phyloP scores from a whole-genome alignment of 805 yeast species.

The Saccharomycopsis capsularis region DNA sequence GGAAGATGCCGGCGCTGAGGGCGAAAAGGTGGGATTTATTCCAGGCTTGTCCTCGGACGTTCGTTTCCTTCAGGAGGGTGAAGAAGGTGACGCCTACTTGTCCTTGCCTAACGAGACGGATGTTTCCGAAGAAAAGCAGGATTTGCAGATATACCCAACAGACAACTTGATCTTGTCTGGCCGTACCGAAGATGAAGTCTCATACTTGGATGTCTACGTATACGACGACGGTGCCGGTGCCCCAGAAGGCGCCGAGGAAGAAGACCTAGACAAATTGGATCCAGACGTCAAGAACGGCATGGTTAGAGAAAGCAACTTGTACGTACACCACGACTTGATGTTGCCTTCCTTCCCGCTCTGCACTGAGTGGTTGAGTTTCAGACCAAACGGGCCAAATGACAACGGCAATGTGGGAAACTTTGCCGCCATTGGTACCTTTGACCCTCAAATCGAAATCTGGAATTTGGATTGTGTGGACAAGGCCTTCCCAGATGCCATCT shows the following conservation, averaged over 20 bases:
- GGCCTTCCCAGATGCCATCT: slow-evolving; percentile 87
- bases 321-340: slow-evolving; percentile 96
- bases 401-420: slow-evolving; percentile 57
- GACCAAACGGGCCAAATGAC: slow-evolving; percentile 42
- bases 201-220: slow-evolving; percentile 86
- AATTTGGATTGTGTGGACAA: slow-evolving; percentile 87
- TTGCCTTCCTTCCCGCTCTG: slow-evolving; percentile 95
- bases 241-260: slow-evolving; percentile 58
- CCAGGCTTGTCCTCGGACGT: slow-evolving; percentile 66
- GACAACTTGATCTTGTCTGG: slow-evolving; percentile 88
- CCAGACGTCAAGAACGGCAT: slow-evolving; percentile 42
- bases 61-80: slow-evolving; percentile 42
- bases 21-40: slow-evolving; percentile 56
- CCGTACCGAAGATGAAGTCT: slow-evolving; percentile 92
- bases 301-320: slow-evolving; percentile 66
- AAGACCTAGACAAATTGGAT: slow-evolving; percentile 56
- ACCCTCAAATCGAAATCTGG: slow-evolving; percentile 97
- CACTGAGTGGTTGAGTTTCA: slow-evolving; percentile 87
- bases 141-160: slow-evolving; percentile 78
- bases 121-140: slow-evolving; percentile 67
- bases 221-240: slow-evolving; percentile 92
- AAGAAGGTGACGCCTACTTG: slow-evolving; percentile 52
- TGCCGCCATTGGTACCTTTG: slow-evolving; percentile 96
- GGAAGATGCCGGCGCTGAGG: slow-evolving; percentile 32
- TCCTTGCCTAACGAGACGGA: slow-evolving; percentile 45